Evolutionary conservation across 768 basidiomycete genomes (phyloP).

Genomic region (Jaapia argillacea): DNA sequence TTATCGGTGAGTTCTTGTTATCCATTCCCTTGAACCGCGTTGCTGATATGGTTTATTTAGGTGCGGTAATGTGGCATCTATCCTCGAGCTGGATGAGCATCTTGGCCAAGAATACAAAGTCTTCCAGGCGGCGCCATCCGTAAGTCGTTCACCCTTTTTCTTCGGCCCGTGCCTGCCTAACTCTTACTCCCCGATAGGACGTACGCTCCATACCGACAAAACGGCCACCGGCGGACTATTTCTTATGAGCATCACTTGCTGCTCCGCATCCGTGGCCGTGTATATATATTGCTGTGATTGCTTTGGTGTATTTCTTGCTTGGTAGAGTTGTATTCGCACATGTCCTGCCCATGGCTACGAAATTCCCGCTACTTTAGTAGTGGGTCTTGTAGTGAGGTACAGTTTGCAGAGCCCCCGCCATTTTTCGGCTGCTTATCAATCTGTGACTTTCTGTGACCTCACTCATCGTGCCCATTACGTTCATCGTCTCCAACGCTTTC

Average conservation of each 20-base stretch:
- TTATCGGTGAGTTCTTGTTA: conserved; percentile 61
- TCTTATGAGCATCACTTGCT: conserved; percentile 52
- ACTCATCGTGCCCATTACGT: too few relatives aligned
- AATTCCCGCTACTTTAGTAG: too few relatives aligned
- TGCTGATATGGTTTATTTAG: conserved; percentile 25
- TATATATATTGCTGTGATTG: too few relatives aligned
- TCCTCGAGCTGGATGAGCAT: conserved; percentile 89
- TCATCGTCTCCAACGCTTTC: too few relatives aligned
- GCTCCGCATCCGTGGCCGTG: too few relatives aligned
- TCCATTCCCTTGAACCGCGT: neutral
- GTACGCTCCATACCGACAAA: conserved; percentile 75
- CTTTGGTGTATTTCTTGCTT: too few relatives aligned
- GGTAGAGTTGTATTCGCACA: too few relatives aligned
- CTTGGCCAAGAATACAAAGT: conserved; percentile 94
- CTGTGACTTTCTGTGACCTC: too few relatives aligned
- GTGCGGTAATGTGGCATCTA: conserved; percentile 94
- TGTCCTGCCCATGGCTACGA: too few relatives aligned
- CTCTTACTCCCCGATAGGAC: conserved; percentile 42
- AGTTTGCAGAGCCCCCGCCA: too few relatives aligned
- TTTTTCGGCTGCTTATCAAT: too few relatives aligned
- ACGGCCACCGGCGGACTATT: conserved; percentile 82
- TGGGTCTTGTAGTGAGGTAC: too few relatives aligned
- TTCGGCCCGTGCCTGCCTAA: neutral
- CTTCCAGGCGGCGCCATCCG: conserved; percentile 83
- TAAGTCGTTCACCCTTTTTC: conserved; percentile 26